Evolutionary conservation across 805 yeast genomes (phyloP).

Genomic region (Metschnikowia chrysomelidarum): DNA sequence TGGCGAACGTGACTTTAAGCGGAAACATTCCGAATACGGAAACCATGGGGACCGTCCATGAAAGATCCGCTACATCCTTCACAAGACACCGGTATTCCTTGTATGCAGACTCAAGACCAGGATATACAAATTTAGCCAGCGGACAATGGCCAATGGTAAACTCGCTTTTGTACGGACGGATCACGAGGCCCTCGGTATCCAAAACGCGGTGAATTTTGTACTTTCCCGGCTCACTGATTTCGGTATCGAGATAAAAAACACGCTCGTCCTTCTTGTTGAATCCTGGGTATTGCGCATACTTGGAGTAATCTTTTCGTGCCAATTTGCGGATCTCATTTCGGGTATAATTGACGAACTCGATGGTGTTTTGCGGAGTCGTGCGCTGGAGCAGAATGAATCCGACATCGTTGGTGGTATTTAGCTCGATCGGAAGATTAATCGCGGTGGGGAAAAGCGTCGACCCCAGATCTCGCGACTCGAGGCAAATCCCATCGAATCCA

Average conservation of each 20-base stretch:
- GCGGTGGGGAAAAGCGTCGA: slow-evolving; percentile 21
- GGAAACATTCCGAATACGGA: slow-evolving; percentile 79
- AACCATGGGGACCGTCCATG: slow-evolving; percentile 43
- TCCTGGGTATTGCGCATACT: slow-evolving; percentile 24
- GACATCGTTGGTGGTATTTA: slow-evolving; percentile 77
- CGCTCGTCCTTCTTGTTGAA: slow-evolving; percentile 32
- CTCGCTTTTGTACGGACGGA: slow-evolving; percentile 60
- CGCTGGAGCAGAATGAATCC: slow-evolving; percentile 63
- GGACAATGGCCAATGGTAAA: slow-evolving; percentile 79
- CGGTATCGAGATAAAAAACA: slow-evolving; percentile 61
- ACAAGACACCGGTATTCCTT: slow-evolving; percentile 54
- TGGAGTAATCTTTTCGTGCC: slow-evolving; percentile 29
- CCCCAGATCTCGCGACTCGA: slow-evolving; percentile 37
- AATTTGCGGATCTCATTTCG: slow-evolving; percentile 51
- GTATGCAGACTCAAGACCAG: slow-evolving; percentile 23
- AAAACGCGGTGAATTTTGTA: slow-evolving; percentile 67
- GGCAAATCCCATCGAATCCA: slow-evolving; percentile 57
- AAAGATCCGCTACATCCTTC: slow-evolving; percentile 39
- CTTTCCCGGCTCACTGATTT: slow-evolving; percentile 69
- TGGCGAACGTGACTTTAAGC: slow-evolving; percentile 25
- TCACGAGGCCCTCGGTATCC: slow-evolving; percentile 60
- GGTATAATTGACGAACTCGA: slow-evolving; percentile 51
- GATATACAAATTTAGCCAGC: slow-evolving; percentile 50
- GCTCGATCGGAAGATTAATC: slow-evolving; percentile 61
- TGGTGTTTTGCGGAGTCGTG: slow-evolving; percentile 52